Evolutionary conservation across 2,329 filamentous ascomycete genomes (phyloP), one percentile per base, ranked within the genome.

Genomic region (Colletotrichum graminicola): DNA sequence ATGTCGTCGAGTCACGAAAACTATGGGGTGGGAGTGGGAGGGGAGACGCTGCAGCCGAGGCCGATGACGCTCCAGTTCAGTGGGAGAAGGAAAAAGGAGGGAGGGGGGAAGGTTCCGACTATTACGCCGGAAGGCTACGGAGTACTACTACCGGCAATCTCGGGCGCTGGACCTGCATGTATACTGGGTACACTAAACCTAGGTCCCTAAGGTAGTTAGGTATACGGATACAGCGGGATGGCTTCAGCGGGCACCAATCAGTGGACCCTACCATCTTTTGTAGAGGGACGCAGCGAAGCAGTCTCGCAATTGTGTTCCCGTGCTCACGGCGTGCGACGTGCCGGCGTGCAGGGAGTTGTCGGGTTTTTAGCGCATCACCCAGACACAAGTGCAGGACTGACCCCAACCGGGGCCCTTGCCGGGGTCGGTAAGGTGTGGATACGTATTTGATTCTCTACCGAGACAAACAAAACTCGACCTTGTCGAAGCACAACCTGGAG

Each of bases 381-480:
- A 67, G 47, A 62, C 43, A 47, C n/a, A 32, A 39, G 34, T 36
- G 5, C 60, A 65, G 45, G 41, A 52, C 54, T 29, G 57, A 63
- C 65, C 69, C 59, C 65, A 69, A 49, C 69, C 65, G 34, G 21
- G 57, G 68, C 43, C 55, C 23, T 60, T 64, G 60, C 65, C 54
- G 32, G 69, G 69, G 55, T 69, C 68, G 55, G 36, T 63, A 64
- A 45, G 57, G 66, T 72, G 69, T 72, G 69, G 69, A 72, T 72
- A 72, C 69, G 69, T 72, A 72, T 59, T 56, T 47, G 66, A 60
- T 68, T 64, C 63, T 64, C 59, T 45, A 72, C 69, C 66, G 54
- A 72, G 69, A 72, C 69, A 68, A 41, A 72, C 69, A 72, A 72
- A 72, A 72, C 69, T 72, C 55, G 65, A 69, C 66, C 69, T 68